Percentiles rank a stretch among this genome's conserved stretches.
phyloP scores from a whole-genome alignment of 2,329 filamentous ascomycete genomes.

The Balansia obtecta region DNA sequence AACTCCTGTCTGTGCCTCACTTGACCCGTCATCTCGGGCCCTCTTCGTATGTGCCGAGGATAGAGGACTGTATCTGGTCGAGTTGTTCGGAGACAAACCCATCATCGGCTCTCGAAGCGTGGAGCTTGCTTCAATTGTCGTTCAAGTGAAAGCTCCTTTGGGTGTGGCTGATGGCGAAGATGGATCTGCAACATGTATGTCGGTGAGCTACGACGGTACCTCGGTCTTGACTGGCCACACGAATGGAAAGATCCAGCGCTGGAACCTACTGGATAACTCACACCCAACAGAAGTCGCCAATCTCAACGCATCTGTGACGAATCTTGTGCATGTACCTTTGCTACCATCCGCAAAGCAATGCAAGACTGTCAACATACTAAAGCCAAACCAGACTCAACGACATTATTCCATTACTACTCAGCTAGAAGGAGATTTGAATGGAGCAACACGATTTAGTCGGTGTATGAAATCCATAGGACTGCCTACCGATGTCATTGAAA shows the following conservation, averaged over 20 bases:
- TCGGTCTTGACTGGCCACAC: constrained; percentile 69
- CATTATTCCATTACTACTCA: constrained; percentile 56
- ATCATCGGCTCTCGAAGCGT: constrained; percentile 39
- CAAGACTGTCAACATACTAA: constrained; percentile 53
- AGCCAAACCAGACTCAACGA: constrained; percentile 59
- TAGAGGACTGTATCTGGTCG: constrained; percentile 66
- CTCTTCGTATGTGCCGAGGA: constrained; percentile 73
- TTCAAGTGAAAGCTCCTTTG: constrained; percentile 41
- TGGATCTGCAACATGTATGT: constrained; percentile 55
- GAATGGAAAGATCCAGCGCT: constrained; percentile 65
- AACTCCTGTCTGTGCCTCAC: constrained; percentile 56
- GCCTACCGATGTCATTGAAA: constrained; percentile 30
- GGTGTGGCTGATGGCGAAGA: constrained; percentile 47
- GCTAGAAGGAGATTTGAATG: constrained; percentile 33
- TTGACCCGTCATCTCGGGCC: constrained; percentile 76
- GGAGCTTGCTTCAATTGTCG: constrained; percentile 43
- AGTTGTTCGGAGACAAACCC: constrained; percentile 50
- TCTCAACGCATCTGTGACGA: constrained; percentile 72
- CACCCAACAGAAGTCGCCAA: constrained; percentile 56
- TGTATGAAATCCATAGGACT: constrained; percentile 36
- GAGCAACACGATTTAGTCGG: constrained; percentile 29
- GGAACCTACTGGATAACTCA: constrained; percentile 64
- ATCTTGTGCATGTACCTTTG: constrained; percentile 61
- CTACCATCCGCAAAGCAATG: constrained; percentile 27
- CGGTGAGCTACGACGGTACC: constrained; percentile 72